A percentile compares a stretch with the other conserved stretches of the same genome.
These are phyloP conservation scores for Yamadazyma siamensis DNA, from an alignment of 1,139 yeast genomes.

Conservation along the genomic window DNA sequence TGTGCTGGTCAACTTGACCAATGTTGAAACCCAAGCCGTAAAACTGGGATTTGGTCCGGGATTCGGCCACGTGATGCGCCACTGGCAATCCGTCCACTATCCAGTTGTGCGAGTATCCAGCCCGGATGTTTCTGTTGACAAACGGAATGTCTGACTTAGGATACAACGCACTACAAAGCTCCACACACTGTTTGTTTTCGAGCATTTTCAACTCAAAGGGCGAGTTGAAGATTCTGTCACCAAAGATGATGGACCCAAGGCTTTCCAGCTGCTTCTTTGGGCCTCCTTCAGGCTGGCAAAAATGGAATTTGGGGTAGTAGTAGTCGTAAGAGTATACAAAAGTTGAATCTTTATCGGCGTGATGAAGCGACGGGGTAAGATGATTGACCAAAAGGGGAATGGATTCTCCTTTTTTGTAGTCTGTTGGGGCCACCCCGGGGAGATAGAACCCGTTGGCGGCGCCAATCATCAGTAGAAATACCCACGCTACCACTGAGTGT, in stretches of 20 bases:
- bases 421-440: constrained; percentile 95
- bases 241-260: constrained; percentile 88
- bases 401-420: constrained; percentile 66
- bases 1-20: constrained; percentile 55
- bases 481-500: constrained; percentile 1
- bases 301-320: constrained; percentile 78
- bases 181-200: constrained; percentile 62
- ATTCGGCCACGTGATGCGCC: constrained; percentile 58
- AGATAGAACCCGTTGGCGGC: constrained; percentile 66
- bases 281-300: constrained; percentile 73
- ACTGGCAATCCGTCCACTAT: constrained; percentile 93
- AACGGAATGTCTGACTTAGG: constrained; percentile 66
- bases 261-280: constrained; percentile 81
- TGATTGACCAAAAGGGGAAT: constrained; percentile 86
- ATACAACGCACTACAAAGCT: constrained; percentile 58
- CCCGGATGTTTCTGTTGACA: constrained; percentile 72
- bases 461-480: constrained; percentile 3
- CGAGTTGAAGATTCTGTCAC: constrained; percentile 92
- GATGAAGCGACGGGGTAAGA: constrained; percentile 74
- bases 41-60: constrained; percentile 54
- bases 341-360: constrained; percentile 39
- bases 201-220: constrained; percentile 82
- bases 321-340: constrained; percentile 78
- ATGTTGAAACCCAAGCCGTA: constrained; percentile 81
- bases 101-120: constrained; percentile 90